Evolutionary conservation across 2,329 filamentous ascomycete genomes (phyloP), one percentile per base, ranked within the genome.

Genomic region (Colletotrichum sp.): DNA sequence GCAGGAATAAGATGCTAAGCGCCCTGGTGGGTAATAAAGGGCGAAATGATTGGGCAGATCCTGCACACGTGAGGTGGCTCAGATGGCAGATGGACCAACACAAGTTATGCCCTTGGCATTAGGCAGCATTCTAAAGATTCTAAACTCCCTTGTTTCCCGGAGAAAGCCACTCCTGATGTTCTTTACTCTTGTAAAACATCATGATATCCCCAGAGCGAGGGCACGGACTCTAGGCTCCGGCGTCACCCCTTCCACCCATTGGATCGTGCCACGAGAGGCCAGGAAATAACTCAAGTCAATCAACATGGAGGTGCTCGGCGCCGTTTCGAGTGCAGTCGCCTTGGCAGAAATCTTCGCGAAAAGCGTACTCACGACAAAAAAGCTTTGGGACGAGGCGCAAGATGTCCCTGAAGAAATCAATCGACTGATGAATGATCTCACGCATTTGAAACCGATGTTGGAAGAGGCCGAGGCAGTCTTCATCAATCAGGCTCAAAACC

Each of bases 181-280:
- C 28, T 30, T 8, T 28, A 30, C 28, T 49, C 6, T n/a, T 49
- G 1, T 49, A 4, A 4, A 3, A 4, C 10, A 49, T 21, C 0
- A 49, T 1, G 2, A 49, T 44, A 8, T 49, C 2, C 10, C 18
- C 44, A 1, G 44, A 6, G 9, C 18, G 16, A 28, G 26, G 26
- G 26, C 26, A 26, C 26, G 26, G 26, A 28, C 26, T 28, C 26
- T 28, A 28, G 26, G 26, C 26, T 28, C 26, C 26, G 26, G 26
- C 26, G 2, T 28, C 26, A 30, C 28, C 28, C 28, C 28, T 8
- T 49, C 44, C 4, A 7, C 44, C 44, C 0, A 21, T 12, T 13
- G 2, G 10, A 8, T 3, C n/a, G 1, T 5, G 44, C n/a, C n/a
- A 21, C 10, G 4, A 1, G 2, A 52, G 12, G 6, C 44, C 10